Evolutionary conservation across 176 grass and related monocot species (phyloP).

Genomic region (Oryza coarctata): DNA sequence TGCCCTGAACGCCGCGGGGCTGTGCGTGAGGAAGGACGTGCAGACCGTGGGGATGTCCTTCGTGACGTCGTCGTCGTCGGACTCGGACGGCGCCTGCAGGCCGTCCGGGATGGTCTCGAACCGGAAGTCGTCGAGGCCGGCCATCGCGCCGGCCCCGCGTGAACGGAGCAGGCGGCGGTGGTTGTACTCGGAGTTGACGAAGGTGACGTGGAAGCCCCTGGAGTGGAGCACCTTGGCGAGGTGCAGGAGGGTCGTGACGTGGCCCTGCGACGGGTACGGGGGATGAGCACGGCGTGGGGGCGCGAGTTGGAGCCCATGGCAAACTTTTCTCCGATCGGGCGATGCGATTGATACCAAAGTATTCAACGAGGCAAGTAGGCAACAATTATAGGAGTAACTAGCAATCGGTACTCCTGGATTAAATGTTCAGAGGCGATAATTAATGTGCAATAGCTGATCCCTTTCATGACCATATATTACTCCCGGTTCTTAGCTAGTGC

Average conservation of each 20-base stretch:
- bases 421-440: no score
- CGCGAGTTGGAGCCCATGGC: conserved; percentile 8
- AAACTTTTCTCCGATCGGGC: not conserved
- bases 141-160: conserved; percentile 30
- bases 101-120: conserved; percentile 73
- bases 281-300: conserved; percentile 67
- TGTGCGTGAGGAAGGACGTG: conserved; percentile 48
- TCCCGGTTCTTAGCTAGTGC: no score
- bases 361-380: no score
- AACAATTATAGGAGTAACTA: no score
- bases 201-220: conserved; percentile 67
- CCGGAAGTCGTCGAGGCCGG: conserved; percentile 48
- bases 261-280: conserved; percentile 78
- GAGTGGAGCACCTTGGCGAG: conserved; percentile 77
- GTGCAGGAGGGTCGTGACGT: conserved; percentile 71
- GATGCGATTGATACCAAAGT: not conserved
- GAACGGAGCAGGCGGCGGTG: conserved; percentile 52
- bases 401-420: no score
- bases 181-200: conserved; percentile 77
- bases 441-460: no score
- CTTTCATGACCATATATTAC: no score
- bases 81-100: conserved; percentile 46
- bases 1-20: conserved; percentile 41
- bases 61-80: conserved; percentile 57
- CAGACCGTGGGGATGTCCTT: conserved; percentile 71